Evolutionary conservation across 768 basidiomycete genomes (phyloP).

Genomic region (Kwoniella mangroviensis): DNA sequence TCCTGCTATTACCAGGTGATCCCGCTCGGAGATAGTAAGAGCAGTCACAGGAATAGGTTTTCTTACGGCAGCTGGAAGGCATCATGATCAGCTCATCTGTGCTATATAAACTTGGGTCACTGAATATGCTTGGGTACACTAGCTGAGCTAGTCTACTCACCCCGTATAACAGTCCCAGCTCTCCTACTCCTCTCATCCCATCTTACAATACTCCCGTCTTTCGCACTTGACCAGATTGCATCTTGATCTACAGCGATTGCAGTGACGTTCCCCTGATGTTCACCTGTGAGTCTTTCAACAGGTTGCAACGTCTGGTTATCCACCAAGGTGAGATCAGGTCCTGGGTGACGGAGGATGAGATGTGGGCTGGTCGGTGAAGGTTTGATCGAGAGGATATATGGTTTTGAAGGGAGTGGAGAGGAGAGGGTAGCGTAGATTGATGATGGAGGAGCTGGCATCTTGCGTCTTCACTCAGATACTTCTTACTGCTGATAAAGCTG

Average conservation of each 20-base stretch:
- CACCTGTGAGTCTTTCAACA: constrained; percentile 45
- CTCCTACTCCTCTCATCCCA: constrained; percentile 55
- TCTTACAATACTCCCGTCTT: constrained; percentile 51
- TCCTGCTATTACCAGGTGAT: constrained; percentile 74
- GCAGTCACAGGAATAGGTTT: constrained; percentile 51
- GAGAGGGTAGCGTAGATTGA: constrained; percentile 43
- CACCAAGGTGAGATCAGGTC: constrained; percentile 46
- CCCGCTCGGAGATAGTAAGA: constrained; percentile 45
- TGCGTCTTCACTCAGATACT: no score
- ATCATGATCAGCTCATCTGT: background rate
- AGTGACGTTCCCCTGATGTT: constrained; percentile 47
- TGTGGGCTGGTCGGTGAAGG: constrained; percentile 46
- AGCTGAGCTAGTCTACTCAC: no score
- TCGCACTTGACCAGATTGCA: constrained; percentile 49
- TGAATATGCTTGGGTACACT: no score
- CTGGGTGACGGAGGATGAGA: constrained; percentile 54
- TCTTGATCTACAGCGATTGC: constrained; percentile 33
- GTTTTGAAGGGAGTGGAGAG: constrained; percentile 26
- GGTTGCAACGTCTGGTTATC: constrained; percentile 52
- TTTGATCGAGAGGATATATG: constrained; percentile 54
- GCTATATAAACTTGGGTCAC: no score
- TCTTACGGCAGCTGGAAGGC: constrained; percentile 40
- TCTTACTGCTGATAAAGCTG: background rate
- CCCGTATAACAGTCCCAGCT: constrained; percentile 48
- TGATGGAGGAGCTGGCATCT: constrained; percentile 21